phyloP scores from a whole-genome alignment of 495 filamentous ascomycete genomes.

The Elasticomyces elasticus region DNA sequence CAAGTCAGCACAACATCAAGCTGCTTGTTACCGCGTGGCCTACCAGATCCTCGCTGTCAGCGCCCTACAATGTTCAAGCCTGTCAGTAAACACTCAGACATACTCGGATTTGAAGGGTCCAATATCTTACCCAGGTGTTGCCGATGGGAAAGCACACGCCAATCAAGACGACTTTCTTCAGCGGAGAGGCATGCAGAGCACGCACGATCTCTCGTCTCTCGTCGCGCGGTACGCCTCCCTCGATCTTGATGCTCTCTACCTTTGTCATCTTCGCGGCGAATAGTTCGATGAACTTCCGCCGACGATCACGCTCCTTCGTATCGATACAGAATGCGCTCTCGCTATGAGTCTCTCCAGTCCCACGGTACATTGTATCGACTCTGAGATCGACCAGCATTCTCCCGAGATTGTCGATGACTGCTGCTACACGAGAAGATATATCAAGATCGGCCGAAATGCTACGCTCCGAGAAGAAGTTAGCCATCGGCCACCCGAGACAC shows the following conservation, averaged over 20 bases:
- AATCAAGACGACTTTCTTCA: slow-evolving; percentile 29
- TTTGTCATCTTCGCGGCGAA: slow-evolving; percentile 28
- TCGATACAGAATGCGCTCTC: slow-evolving; percentile 4
- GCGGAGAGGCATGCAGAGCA: slow-evolving; percentile 24
- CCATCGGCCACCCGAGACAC: slow-evolving; percentile 30
- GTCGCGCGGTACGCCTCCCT: slow-evolving; percentile 31
- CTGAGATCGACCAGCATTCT: slow-evolving; percentile 25
- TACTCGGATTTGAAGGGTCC: no score
- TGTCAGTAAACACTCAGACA: no score
- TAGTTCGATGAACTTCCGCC: slow-evolving; percentile 26
- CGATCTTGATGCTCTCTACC: slow-evolving; percentile 29
- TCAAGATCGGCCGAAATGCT: background rate
- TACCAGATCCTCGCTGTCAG: slow-evolving; percentile 14
- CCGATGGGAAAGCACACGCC: slow-evolving; percentile 25
- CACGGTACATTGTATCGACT: slow-evolving; percentile 22
- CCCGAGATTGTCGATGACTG: slow-evolving; percentile 24
- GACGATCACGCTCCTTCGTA: slow-evolving; percentile 12
- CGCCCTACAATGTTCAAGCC: no score
- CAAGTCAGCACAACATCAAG: background rate
- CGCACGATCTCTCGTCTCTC: slow-evolving; percentile 31
- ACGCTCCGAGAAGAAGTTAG: slow-evolving; percentile 25
- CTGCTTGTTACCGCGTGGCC: background rate
- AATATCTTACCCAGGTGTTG: no score
- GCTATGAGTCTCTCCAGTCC: slow-evolving; percentile 20
- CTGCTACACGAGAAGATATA: slow-evolving; percentile 11